Conservation (phyloP, 495 filamentous ascomycete species). For the Penicillium daleae region DNA sequence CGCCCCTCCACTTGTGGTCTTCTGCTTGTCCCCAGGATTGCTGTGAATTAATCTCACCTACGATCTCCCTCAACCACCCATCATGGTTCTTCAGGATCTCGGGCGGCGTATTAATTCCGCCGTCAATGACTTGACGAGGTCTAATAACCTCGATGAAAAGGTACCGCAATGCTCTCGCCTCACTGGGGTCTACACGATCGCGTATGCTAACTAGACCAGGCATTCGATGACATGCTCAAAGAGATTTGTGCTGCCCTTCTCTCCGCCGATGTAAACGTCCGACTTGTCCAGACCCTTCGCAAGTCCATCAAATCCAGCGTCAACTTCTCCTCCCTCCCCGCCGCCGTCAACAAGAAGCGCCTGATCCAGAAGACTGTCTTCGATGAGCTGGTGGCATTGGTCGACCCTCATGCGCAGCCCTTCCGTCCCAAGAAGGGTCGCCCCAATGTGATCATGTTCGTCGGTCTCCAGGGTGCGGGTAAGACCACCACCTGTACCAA, state of each 20-base stretch:
- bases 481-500: constrained; percentile 99
- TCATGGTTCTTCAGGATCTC: constrained; percentile 98
- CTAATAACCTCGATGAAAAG: constrained; percentile 95
- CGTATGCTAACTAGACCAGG: constrained; percentile 53
- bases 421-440: constrained; percentile 98
- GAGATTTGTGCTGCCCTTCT: constrained; percentile 93
- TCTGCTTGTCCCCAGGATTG: constrained; percentile 13
- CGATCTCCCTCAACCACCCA: constrained; percentile 24
- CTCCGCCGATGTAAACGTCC: constrained; percentile 95
- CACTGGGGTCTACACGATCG: not conserved
- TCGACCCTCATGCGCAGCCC: constrained; percentile 92
- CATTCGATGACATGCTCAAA: constrained; percentile 97
- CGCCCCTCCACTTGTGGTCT: constrained; percentile 25
- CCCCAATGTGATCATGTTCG: constrained; percentile 98
- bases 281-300: constrained; percentile 87
- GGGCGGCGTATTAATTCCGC: constrained; percentile 98
- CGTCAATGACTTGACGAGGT: constrained; percentile 89
- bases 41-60: constrained; percentile 10
- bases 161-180: constrained; percentile 44
- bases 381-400: constrained; percentile 92
- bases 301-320: constrained; percentile 90
- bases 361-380: constrained; percentile 98
- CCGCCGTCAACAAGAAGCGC: constrained; percentile 94
- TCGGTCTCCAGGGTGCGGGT: constrained; percentile 93
- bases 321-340: constrained; percentile 88